These are phyloP conservation scores for Populus euphratica DNA, from an alignment of 345 rosid genomes.

Conservation along the genomic window DNA sequence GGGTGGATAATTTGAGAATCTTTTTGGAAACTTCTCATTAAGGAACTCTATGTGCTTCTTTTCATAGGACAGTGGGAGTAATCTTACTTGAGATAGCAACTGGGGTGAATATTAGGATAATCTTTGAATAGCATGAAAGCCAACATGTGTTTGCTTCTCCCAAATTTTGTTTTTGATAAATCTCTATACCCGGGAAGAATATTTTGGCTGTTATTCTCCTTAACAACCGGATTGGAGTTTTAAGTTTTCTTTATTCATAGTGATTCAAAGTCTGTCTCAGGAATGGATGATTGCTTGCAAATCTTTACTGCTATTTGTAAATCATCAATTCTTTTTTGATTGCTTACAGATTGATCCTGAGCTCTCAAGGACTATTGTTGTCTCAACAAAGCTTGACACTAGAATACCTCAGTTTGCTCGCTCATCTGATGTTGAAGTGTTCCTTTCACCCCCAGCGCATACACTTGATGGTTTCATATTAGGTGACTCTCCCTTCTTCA, in stretches of 20 bases:
- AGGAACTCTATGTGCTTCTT: not conserved
- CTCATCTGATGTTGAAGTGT: slow-evolving; percentile 83
- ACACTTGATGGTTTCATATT: slow-evolving; percentile 82
- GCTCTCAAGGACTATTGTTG: slow-evolving; percentile 78
- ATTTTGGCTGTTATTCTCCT: not conserved
- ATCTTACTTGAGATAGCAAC: not conserved
- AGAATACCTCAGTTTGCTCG: slow-evolving; percentile 92
- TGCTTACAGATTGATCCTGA: slow-evolving; percentile 82
- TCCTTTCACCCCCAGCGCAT: slow-evolving; percentile 82
- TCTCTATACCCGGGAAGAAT: not conserved
- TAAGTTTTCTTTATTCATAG: not conserved
- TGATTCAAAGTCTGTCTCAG: not conserved
- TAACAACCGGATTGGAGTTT: not conserved
- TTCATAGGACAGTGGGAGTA: not conserved
- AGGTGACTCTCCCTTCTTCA: slow-evolving; percentile 87
- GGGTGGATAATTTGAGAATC: not conserved
- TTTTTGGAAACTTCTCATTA: not conserved
- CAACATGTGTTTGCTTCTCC: not conserved
- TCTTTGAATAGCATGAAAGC: not conserved
- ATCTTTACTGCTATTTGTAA: not conserved
- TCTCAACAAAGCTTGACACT: slow-evolving; percentile 91
- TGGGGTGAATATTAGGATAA: not conserved
- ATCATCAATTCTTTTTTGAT: slow-evolving; percentile 22
- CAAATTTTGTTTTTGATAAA: not conserved
- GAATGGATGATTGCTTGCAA: not conserved